These are phyloP conservation scores for Entomortierella parvispora DNA, from an alignment of 192 early-diverging fungal genomes.

Conservation along the genomic window DNA sequence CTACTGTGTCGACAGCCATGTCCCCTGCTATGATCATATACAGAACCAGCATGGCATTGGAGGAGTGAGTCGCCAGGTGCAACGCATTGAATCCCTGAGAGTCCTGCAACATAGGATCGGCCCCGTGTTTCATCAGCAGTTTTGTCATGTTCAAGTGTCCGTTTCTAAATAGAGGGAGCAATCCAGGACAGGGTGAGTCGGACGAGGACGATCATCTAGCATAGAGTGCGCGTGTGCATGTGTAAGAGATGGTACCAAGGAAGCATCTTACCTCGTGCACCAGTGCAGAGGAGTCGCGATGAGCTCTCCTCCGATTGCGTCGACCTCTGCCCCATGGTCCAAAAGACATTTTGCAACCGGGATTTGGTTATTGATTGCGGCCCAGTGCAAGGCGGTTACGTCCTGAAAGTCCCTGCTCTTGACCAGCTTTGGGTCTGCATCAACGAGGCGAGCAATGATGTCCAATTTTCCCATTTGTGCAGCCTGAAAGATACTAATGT, in stretches of 20 bases:
- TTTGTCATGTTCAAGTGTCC: slow-evolving; percentile 79
- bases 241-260: neutral
- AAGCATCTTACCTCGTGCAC: slow-evolving; percentile 74
- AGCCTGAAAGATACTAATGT: slow-evolving; percentile 71
- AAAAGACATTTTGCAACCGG: slow-evolving; percentile 79
- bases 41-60: slow-evolving; percentile 77
- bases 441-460: slow-evolving; percentile 64
- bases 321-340: slow-evolving; percentile 79
- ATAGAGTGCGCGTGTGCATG: neutral
- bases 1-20: slow-evolving; percentile 77
- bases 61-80: slow-evolving; percentile 90
- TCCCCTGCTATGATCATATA: slow-evolving; percentile 76
- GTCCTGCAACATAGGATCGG: slow-evolving; percentile 77
- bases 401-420: slow-evolving; percentile 73
- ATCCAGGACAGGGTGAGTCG: neutral
- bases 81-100: slow-evolving; percentile 90
- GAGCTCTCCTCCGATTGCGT: slow-evolving; percentile 79
- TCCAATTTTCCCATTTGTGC: slow-evolving; percentile 76
- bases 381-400: slow-evolving; percentile 87
- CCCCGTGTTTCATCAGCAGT: slow-evolving; percentile 80
- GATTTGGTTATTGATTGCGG: slow-evolving; percentile 80
- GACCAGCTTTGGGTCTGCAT: slow-evolving; percentile 58
- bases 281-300: slow-evolving; percentile 93
- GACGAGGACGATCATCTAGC: slow-evolving; percentile 15
- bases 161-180: slow-evolving; percentile 59